Evolutionary conservation across 495 filamentous ascomycete species (phyloP), one percentile per base, ranked within the genome.

Genomic region (Penicillium lagena): DNA sequence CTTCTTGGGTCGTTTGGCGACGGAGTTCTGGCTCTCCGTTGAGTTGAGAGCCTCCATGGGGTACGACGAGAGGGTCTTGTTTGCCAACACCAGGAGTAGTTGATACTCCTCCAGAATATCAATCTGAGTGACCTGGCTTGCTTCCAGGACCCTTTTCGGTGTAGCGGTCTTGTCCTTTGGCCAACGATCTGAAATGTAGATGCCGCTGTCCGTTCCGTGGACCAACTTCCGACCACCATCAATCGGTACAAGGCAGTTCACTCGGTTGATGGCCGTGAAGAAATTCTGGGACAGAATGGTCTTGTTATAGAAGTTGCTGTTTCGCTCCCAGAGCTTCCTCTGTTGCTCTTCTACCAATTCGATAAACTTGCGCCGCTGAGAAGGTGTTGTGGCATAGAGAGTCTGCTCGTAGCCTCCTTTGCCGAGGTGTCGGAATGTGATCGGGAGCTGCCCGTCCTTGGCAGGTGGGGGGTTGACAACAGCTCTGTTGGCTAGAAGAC

Each of bases 341-440:
- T 97, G 93, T 58, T 96, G 90, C 15, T 81, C 73, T 52, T 95
- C 90, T 51, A 99, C 95, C 55, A 86, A 80, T 68, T 97, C 91
- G 55, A 99, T 88, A 82, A 94, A 97, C 66, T 97, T 97, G 55
- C 86, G 80, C 46, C 90, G 75, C 13, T 85, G 83, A 17, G 85
- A 84, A 45, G 84, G 83, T 37, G 83, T 89, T 14, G 81, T 77
- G 22, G 88, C 90, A 63, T 85, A 97, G 1, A 99, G 73, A n/a
- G 90, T 90, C 50, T 86, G 74, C 56, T 95, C 94, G 62, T 95
- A 97, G 32, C 90, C 90, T 43, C 88, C 89, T 59, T 90, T 94
- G n/a, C 94, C 94, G 22, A 99, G 78, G 73, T 97, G 94, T 42
- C 85, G 80, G 75, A 99, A 97, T n/a, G 90, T 97, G 54, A 99